phyloP scores from a whole-genome alignment of 306 rosid genomes.

The Mimosa bimucronata region DNA sequence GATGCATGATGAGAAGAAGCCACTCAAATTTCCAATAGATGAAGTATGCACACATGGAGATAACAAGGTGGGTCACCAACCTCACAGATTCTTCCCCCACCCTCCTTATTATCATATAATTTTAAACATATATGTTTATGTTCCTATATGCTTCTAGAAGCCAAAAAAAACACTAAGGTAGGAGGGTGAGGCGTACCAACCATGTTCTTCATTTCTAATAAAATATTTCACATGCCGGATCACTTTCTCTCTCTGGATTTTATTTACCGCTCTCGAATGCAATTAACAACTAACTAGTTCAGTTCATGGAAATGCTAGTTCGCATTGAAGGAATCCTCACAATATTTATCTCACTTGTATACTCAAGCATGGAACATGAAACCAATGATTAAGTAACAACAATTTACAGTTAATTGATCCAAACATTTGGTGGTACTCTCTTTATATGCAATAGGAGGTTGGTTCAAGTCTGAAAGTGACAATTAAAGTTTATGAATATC shows the following conservation, averaged over 20 bases:
- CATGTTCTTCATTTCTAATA: constrained; percentile 17
- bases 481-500: background rate
- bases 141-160: constrained; percentile 38
- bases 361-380: too few species aligned
- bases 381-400: too few species aligned
- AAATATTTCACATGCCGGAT: constrained; percentile 35
- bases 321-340: too few species aligned
- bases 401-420: too few species aligned
- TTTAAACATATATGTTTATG: background rate
- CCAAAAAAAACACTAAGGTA: constrained; percentile 24
- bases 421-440: too few species aligned
- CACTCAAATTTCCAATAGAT: constrained; percentile 31
- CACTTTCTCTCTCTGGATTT: background rate
- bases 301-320: too few species aligned
- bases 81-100: constrained; percentile 35
- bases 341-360: too few species aligned
- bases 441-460: too few species aligned
- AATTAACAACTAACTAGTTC: background rate
- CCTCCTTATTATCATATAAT: constrained; percentile 1
- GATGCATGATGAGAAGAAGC: constrained; percentile 26
- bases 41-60: constrained; percentile 34
- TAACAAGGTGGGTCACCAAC: constrained; percentile 53
- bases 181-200: constrained; percentile 50
- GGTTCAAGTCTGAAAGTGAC: constrained; percentile 43
- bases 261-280: background rate